These are phyloP conservation scores for Sclerotinia spermophila DNA, from an alignment of 2,329 filamentous ascomycete species.

Conservation along the genomic window DNA sequence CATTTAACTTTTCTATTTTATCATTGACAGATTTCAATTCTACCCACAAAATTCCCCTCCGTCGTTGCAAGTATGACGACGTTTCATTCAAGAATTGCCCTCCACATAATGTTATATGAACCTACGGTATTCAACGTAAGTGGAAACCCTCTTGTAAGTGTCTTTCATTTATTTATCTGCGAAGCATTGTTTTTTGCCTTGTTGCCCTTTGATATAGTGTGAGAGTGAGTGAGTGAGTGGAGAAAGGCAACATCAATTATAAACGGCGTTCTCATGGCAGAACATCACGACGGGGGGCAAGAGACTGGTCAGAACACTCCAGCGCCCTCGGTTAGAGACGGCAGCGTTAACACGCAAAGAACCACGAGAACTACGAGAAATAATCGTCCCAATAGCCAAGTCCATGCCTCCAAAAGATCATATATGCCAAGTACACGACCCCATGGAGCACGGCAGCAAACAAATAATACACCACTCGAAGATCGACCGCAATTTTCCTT, in stretches of 20 bases:
- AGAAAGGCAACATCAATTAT: not conserved
- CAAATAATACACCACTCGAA: not conserved
- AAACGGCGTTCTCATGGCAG: constrained; percentile 6
- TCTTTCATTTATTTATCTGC: not conserved
- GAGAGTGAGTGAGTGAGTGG: not conserved
- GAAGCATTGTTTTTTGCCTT: not conserved
- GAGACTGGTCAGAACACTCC: not conserved
- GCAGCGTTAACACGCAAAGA: constrained; percentile 6
- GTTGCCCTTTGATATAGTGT: not conserved
- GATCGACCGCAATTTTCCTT: constrained; percentile 8
- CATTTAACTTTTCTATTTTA: not conserved
- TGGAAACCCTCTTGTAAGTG: not conserved
- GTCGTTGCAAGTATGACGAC: not conserved
- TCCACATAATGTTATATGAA: not conserved
- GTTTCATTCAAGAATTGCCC: not conserved
- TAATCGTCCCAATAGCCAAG: not conserved
- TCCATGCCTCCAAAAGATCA: constrained; percentile 4
- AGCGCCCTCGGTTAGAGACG: not conserved
- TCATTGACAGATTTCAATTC: not conserved
- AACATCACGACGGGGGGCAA: not conserved
- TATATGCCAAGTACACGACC: not conserved
- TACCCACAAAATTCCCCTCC: constrained; percentile 1
- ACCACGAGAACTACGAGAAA: not conserved
- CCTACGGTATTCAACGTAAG: not conserved
- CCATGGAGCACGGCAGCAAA: not conserved